Percentiles rank a stretch among this genome's conserved stretches.
phyloP scores from a whole-genome alignment of 2,329 filamentous ascomycete species.

The Akanthomyces uredinophilus region DNA sequence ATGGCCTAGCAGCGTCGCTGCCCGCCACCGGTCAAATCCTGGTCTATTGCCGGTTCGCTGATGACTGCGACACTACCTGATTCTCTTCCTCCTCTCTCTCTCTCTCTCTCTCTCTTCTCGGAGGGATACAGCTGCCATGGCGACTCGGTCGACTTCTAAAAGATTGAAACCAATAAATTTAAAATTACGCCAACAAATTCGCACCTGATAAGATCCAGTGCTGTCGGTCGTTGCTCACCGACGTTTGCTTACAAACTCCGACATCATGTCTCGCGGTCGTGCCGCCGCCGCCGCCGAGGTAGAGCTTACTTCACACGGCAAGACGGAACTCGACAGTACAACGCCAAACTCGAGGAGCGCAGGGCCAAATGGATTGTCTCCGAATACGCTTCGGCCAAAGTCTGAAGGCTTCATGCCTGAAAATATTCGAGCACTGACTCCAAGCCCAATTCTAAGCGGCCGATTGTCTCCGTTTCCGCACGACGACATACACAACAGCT shows the following conservation, averaged over 20 bases:
- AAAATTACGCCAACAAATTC: background rate
- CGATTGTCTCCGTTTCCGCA: slow-evolving; percentile 18
- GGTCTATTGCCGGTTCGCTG: slow-evolving; percentile 3
- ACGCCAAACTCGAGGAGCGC: background rate
- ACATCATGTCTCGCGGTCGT: background rate
- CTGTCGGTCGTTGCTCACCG: background rate
- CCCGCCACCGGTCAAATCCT: background rate
- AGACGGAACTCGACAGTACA: background rate
- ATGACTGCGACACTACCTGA: background rate
- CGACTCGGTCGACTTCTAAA: background rate
- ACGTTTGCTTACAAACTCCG: background rate
- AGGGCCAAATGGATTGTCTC: background rate
- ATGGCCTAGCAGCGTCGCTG: background rate
- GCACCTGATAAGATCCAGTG: background rate
- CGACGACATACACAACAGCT: slow-evolving; percentile 11
- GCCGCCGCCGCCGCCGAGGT: background rate
- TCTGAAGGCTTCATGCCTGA: slow-evolving; percentile 1
- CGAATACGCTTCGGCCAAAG: background rate
- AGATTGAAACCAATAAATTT: background rate
- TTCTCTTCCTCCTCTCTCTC: background rate
- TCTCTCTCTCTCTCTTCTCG: background rate
- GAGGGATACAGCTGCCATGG: background rate
- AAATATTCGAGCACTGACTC: slow-evolving; percentile 5
- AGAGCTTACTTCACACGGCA: background rate
- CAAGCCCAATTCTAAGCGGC: slow-evolving; percentile 21